These are phyloP conservation scores for Suhomyces bolitotheri DNA, from an alignment of 1,139 yeast genomes.

Conservation along the genomic window DNA sequence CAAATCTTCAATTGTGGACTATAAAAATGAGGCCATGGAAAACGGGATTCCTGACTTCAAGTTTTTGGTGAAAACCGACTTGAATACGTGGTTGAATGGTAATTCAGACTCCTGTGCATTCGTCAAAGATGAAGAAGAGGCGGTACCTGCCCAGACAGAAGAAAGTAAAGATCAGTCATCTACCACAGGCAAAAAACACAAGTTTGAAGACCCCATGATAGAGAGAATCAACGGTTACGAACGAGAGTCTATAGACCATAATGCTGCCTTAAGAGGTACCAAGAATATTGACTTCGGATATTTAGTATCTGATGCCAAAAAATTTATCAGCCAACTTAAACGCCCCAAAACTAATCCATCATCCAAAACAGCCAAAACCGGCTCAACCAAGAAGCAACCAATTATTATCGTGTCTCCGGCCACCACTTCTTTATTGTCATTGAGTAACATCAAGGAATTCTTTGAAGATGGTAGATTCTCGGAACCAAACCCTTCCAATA, in stretches of 20 bases:
- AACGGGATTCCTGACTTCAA: slow-evolving; percentile 69
- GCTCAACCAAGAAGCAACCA: slow-evolving; percentile 63
- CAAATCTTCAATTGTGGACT: slow-evolving; percentile 79
- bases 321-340: slow-evolving; percentile 58
- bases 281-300: slow-evolving; percentile 73
- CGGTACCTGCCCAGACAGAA: slow-evolving; percentile 1
- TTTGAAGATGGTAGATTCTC: slow-evolving; percentile 74
- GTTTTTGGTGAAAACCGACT: slow-evolving; percentile 83
- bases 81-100: slow-evolving; percentile 79
- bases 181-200: slow-evolving; percentile 23
- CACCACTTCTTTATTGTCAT: slow-evolving; percentile 82
- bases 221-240: slow-evolving; percentile 59
- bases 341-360: slow-evolving; percentile 28
- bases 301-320: slow-evolving; percentile 70
- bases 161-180: slow-evolving; percentile 6
- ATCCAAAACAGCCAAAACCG: slow-evolving; percentile 13
- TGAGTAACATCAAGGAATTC: slow-evolving; percentile 79
- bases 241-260: slow-evolving; percentile 72
- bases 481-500: slow-evolving; percentile 50
- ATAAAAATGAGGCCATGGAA: slow-evolving; percentile 70
- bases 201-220: slow-evolving; percentile 55
- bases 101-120: slow-evolving; percentile 58
- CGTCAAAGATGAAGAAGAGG: slow-evolving; percentile 28
- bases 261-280: slow-evolving; percentile 75
- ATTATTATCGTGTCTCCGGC: slow-evolving; percentile 92